phyloP scores from a whole-genome alignment of 768 basidiomycete species.

The Lactarius evosmus region DNA sequence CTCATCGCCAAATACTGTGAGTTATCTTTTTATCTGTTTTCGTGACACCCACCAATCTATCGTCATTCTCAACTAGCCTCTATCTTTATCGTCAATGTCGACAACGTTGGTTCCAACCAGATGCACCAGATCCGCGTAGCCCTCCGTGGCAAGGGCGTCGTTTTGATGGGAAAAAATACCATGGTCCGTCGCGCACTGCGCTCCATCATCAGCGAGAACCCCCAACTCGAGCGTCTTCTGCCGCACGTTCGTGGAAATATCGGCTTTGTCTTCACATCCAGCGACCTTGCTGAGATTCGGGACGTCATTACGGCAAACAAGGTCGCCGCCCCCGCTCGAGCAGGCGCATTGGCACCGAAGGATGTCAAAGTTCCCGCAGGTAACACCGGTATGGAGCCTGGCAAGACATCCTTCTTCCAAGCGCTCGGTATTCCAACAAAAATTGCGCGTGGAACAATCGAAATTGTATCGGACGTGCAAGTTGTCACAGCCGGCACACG shows the following conservation, averaged over 20 bases:
- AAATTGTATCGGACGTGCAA: slow-evolving; percentile 96
- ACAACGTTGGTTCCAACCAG: slow-evolving; percentile 99
- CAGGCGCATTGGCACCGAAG: slow-evolving; percentile 91
- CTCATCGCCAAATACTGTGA: slow-evolving; percentile 85
- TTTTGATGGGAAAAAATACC: slow-evolving; percentile 99
- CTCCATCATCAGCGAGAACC: slow-evolving; percentile 81
- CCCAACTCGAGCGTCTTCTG: slow-evolving; percentile 94
- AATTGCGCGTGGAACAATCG: slow-evolving; percentile 99
- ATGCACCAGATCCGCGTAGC: slow-evolving; percentile 97
- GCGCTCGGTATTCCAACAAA: slow-evolving; percentile 99
- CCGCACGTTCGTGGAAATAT: slow-evolving; percentile 97
- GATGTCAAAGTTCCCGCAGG: slow-evolving; percentile 91
- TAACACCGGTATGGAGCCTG: slow-evolving; percentile 99
- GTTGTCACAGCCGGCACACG: slow-evolving; percentile 90
- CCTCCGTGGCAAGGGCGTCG: slow-evolving; percentile 94
- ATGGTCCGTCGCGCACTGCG: slow-evolving; percentile 99
- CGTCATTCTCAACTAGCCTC: slow-evolving; percentile 57
- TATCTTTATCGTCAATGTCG: slow-evolving; percentile 98
- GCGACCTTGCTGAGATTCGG: slow-evolving; percentile 92
- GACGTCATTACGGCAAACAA: slow-evolving; percentile 94
- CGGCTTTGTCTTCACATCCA: slow-evolving; percentile 95
- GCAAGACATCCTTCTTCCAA: slow-evolving; percentile 99
- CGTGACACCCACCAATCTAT: neutral
- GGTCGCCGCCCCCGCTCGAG: slow-evolving; percentile 97
- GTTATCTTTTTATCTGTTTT: slow-evolving; percentile 34